Conservation (phyloP, 192 early-diverging fungal species). For the Haplosporangium gracile region DNA sequence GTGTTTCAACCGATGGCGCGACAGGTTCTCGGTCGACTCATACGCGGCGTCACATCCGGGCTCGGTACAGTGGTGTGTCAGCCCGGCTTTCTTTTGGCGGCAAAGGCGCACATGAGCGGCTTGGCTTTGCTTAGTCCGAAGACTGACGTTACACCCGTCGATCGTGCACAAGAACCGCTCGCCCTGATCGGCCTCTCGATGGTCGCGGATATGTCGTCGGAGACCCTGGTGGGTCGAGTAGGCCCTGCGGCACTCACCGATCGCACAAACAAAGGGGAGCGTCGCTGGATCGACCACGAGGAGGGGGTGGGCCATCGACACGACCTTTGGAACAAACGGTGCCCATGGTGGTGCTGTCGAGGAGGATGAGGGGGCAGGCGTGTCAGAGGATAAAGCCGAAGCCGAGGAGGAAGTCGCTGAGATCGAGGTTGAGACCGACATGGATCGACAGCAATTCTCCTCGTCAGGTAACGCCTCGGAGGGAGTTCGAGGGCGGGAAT, state of each 20-base stretch:
- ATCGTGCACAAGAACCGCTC: constrained; percentile 31
- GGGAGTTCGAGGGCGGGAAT: background rate
- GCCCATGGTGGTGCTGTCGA: constrained; percentile 7
- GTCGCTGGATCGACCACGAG: background rate
- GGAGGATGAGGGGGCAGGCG: background rate
- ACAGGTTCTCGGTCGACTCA: constrained; percentile 45
- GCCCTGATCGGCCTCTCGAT: constrained; percentile 32
- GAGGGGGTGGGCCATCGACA: constrained; percentile 3
- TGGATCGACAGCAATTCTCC: background rate
- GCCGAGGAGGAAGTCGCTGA: background rate
- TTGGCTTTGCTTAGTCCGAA: constrained; percentile 42
- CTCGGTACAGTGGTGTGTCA: constrained; percentile 34
- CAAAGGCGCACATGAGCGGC: constrained; percentile 40
- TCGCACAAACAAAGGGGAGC: constrained; percentile 25
- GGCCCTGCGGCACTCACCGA: constrained; percentile 33
- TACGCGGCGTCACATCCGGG: constrained; percentile 42
- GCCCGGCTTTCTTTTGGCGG: constrained; percentile 40
- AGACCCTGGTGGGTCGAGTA: constrained; percentile 40
- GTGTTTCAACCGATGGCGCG: constrained; percentile 44
- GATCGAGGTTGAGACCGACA: constrained; percentile 8
- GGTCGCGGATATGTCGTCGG: constrained; percentile 37
- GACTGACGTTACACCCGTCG: constrained; percentile 32
- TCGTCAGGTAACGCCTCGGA: background rate
- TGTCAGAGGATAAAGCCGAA: constrained; percentile 9
- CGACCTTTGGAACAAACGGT: background rate